Base-by-base conservation (phyloP, 2,329 filamentous ascomycete species). In the Peltaster fructicola region DNA sequence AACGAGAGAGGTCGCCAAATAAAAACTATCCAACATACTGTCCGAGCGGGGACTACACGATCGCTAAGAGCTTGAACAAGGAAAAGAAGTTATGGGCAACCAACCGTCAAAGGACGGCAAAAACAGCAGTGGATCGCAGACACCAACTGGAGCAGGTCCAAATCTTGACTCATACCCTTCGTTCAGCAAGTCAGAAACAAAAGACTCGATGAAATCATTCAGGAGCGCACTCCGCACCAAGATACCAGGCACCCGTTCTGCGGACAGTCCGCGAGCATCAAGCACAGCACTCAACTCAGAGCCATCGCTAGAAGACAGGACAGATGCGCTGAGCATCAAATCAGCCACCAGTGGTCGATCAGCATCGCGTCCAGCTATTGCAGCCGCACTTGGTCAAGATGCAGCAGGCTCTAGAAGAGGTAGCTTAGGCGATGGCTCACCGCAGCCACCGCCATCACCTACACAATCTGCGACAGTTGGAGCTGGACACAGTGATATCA, bases 121-220 rank as follows among this genome's bases (percentile, higher is more conserved):
- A 33, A 54, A 53, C 34, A 53, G 52, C 35, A 51, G 48, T 30
- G 53, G 55, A 30, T 47, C 43, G 21, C 39, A 47, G 18, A 54
- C 54, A 29, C 58, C 57, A 19, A 56, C 53, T 20, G 48, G 50
- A 25, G 55, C 56, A 30, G 57, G 55, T 35, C 69, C 77, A 17
- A 61, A 66, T 32, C 59, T 93, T 30, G 75, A 81, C 51, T 78
- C 80, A 15, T 91, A 88, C 51, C 85, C 84, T 14, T 92, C 85
- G 14, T 85, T 95, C 49, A 78, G 74, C 55, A 76, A 77, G 48
- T 81, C 82, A 29, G 85, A 95, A 48, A 95, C 85, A 14, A 85
- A 84, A 50, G 84, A 92, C 37, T 93, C 82, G 5, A 70, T 76
- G 15, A 76, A 82, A 36, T 93, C 84, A 4, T 73, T 93, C 51